Evolutionary conservation across 306 rosid genomes (phyloP).

Genomic region (Ormosia semicastrata): DNA sequence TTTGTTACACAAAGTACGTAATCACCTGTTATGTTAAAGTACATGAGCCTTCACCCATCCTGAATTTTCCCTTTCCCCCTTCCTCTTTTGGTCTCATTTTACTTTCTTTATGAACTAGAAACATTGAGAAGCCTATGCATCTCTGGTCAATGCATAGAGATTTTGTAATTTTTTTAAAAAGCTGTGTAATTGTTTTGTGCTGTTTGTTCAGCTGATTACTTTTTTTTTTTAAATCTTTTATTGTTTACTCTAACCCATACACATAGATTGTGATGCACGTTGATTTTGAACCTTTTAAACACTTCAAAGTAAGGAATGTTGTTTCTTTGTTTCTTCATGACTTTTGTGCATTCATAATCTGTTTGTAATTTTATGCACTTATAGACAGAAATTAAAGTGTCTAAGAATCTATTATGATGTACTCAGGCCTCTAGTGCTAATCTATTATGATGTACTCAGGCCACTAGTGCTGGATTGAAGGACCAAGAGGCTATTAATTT

Average conservation of each 20-base stretch:
- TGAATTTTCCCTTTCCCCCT: background rate
- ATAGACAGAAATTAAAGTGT: constrained; percentile 13
- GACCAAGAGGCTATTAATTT: constrained; percentile 99
- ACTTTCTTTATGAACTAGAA: background rate
- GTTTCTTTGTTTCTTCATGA: constrained; percentile 1
- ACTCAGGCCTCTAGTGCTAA: constrained; percentile 90
- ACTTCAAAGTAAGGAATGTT: background rate
- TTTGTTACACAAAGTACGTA: background rate
- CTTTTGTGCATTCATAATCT: background rate
- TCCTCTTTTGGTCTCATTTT: background rate
- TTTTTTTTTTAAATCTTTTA: background rate
- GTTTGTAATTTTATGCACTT: background rate
- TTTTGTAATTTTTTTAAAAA: background rate
- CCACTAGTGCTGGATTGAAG: constrained; percentile 96
- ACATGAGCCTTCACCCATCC: background rate
- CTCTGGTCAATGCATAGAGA: background rate
- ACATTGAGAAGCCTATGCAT: background rate
- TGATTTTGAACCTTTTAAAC: background rate
- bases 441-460: constrained; percentile 52
- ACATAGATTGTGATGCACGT: background rate
- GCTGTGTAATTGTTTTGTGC: background rate
- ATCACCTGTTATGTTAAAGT: background rate
- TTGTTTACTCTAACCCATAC: background rate
- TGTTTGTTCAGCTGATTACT: background rate
- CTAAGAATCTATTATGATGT: constrained; percentile 30